Evolutionary conservation across 495 filamentous ascomycete species (phyloP), one percentile per base, ranked within the genome.

Genomic region (Hyaloscypha variabilis): DNA sequence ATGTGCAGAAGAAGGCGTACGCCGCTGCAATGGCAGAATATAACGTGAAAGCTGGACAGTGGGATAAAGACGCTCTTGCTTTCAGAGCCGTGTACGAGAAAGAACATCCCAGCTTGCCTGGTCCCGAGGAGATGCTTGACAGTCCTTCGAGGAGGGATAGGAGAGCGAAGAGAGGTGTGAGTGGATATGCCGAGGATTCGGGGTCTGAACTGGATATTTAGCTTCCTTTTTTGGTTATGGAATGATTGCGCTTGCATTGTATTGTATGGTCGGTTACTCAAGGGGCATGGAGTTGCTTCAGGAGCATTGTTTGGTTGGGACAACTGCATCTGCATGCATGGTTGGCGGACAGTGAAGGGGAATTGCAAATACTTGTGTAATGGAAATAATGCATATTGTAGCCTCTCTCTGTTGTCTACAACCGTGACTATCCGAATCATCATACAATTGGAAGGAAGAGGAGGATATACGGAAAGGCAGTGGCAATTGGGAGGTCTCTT

Each of bases 11-110:
- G 65, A 79, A 83, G 57, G 77, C 70, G 6, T 88, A 91, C 70
- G 79, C 78, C n/a, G 79, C 83, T 64, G 79, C 81, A 3, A 73
- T 85, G 63, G 83, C 79, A 24, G 77, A 77, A 26, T 96, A 84
- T 77, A 86, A 83, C 67, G 77, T 75, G 23, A 77, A 80, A 24
- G 81, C 81, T 11, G 83, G 75, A 34, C 81, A 88, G 64, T 97
- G 93, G 91, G 92, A 97, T 71, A 77, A 77, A 6, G 82, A 80
- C 51, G 88, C 87, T 1, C 74, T 72, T 13, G 79, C 83, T 67
- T 79, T 91, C 29, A 87, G 87, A 71, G 79, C 75, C 53, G 80
- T 82, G 63, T 95, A 87, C 77, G 88, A 88, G 65, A 78, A 79
- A 53, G 82, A 81, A 21, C 80, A 92, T 74, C 89, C 85, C 25